A percentile compares a stretch with the other conserved stretches of the same genome.
Evolutionary conservation across 78 protist species (phyloP).

Genomic region (Emiliania huxleyi): DNA sequence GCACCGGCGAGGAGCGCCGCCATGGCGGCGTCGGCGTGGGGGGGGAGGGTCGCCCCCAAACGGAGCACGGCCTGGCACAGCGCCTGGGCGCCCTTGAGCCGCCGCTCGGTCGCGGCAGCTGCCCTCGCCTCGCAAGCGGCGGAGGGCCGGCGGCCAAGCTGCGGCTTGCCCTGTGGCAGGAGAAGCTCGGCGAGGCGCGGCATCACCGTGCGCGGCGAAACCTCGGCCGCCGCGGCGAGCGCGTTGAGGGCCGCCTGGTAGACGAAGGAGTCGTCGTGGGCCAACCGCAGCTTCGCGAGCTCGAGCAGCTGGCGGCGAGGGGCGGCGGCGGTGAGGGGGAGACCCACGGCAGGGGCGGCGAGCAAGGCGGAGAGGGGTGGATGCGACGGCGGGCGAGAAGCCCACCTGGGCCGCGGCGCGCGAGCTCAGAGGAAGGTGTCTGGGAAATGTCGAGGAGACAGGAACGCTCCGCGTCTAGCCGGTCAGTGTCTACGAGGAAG

Average conservation of each 20-base stretch:
- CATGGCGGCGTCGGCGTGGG: background rate
- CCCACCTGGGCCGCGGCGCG: too few species aligned
- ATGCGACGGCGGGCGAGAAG: too few species aligned
- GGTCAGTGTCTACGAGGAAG: too few species aligned
- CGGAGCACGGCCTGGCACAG: background rate
- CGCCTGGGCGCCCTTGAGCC: background rate
- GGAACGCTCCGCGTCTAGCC: too few species aligned
- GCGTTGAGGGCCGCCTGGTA: background rate
- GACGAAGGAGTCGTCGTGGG: background rate
- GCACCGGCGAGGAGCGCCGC: background rate
- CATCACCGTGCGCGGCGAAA: background rate
- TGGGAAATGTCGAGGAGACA: too few species aligned
- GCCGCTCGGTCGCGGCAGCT: background rate
- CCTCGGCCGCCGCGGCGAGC: background rate
- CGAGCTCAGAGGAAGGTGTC: too few species aligned
- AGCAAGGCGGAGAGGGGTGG: too few species aligned
- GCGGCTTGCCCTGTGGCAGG: background rate
- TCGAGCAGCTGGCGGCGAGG: too few species aligned
- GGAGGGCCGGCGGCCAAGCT: background rate
- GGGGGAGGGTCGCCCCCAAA: background rate
- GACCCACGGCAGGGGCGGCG: too few species aligned
- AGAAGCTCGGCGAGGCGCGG: background rate
- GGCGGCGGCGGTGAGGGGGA: too few species aligned
- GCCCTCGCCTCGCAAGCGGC: background rate
- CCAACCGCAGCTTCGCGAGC: background rate